phyloP scores from a whole-genome alignment of 257 asterid genomes.

The Solanum appendiculatum region DNA sequence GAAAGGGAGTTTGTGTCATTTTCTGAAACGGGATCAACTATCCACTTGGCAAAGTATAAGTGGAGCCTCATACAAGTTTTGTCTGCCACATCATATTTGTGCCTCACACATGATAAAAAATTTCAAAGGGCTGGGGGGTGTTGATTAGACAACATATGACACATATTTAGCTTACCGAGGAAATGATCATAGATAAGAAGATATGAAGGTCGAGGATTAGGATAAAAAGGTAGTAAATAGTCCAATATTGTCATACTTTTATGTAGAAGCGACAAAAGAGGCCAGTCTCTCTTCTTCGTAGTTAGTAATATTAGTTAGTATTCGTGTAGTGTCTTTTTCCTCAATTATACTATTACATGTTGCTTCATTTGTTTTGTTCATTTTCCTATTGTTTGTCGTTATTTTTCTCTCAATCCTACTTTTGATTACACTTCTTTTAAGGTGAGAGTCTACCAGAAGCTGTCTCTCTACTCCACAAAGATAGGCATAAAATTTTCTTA shows the following conservation, averaged over 20 bases:
- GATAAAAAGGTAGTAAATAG: background rate
- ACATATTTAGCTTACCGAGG: background rate
- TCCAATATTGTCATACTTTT: background rate
- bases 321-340: background rate
- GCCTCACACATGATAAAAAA: too few relatives aligned
- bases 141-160: background rate
- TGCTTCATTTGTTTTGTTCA: background rate
- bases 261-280: too few relatives aligned
- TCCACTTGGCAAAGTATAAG: too few relatives aligned
- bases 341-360: background rate
- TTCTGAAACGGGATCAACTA: too few relatives aligned
- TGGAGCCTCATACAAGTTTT: too few relatives aligned
- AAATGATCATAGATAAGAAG: background rate
- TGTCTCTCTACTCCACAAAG: background rate
- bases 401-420: background rate
- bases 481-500: background rate
- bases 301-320: background rate
- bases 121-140: too few relatives aligned
- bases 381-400: background rate
- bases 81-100: too few relatives aligned
- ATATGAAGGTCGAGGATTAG: background rate
- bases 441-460: accelerated
- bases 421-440: background rate
- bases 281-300: background rate
- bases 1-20: too few relatives aligned